Conservation (phyloP, 2,329 filamentous ascomycete genomes). For the Trichoderma sp. region DNA sequence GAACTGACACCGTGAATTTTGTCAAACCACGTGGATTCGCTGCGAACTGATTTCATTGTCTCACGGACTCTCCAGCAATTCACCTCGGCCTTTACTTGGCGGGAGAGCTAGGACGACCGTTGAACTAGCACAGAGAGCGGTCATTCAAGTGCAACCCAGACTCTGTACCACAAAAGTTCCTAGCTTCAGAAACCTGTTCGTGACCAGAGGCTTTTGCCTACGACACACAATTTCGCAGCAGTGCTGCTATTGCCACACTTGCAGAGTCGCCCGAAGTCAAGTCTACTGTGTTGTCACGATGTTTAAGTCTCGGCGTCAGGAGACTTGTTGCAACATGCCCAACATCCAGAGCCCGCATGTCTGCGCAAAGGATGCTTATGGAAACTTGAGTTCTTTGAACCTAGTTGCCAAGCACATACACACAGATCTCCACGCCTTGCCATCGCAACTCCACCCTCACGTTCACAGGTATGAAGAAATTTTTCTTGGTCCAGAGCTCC, state of each 20-base stretch:
- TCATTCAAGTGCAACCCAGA: constrained; percentile 30
- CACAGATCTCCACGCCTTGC: background rate
- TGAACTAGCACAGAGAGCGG: background rate
- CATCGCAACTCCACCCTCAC: constrained; percentile 9
- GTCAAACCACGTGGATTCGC: constrained; percentile 25
- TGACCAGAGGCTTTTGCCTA: constrained; percentile 2
- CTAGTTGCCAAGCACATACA: background rate
- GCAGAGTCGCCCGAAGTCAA: background rate
- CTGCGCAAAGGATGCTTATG: background rate
- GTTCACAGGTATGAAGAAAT: background rate
- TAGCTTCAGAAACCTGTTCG: constrained; percentile 1
- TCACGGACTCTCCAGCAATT: constrained; percentile 3
- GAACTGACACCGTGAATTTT: constrained; percentile 16
- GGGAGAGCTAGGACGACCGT: background rate
- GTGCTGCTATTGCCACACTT: background rate
- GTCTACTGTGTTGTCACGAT: background rate
- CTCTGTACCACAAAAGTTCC: constrained; percentile 34
- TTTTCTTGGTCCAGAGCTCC: background rate
- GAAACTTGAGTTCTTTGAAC: background rate
- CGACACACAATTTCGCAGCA: background rate
- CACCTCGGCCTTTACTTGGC: constrained; percentile 2
- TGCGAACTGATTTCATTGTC: constrained; percentile 22
- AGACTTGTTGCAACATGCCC: constrained; percentile 5
- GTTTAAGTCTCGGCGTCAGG: background rate
- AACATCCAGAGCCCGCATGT: background rate